These are phyloP conservation scores for Globisporangium polare DNA, from an alignment of 352 stramenopile genomes.

Conservation along the genomic window DNA sequence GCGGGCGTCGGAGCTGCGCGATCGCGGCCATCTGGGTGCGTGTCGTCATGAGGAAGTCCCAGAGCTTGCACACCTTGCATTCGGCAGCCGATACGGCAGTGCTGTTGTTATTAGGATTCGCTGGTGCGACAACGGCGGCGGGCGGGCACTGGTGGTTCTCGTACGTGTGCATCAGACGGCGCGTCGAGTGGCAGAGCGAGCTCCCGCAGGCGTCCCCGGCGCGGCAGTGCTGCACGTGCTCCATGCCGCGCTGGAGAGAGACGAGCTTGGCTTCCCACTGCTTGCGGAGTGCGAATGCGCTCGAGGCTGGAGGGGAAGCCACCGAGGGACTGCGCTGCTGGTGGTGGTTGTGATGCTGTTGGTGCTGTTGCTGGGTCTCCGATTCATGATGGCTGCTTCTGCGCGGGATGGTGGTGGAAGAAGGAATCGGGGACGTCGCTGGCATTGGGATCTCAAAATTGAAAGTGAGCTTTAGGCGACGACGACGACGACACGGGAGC, in stretches of 20 bases:
- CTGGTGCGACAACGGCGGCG: neutral
- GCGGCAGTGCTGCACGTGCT: slow-evolving; percentile 56
- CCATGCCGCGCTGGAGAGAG: slow-evolving; percentile 61
- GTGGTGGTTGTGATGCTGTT: neutral
- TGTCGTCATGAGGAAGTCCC: slow-evolving; percentile 48
- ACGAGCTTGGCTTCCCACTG: slow-evolving; percentile 59
- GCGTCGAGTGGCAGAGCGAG: slow-evolving; percentile 69
- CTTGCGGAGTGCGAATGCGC: slow-evolving; percentile 36
- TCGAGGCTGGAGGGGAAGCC: neutral
- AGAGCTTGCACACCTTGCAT: slow-evolving; percentile 80
- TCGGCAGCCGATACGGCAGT: slow-evolving; percentile 17
- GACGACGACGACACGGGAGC: neutral
- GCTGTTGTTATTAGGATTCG: neutral
- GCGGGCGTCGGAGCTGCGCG: slow-evolving; percentile 13
- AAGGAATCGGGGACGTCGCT: slow-evolving; percentile 11
- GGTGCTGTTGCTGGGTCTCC: slow-evolving; percentile 2
- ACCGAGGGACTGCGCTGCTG: neutral
- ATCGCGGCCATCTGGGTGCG: slow-evolving; percentile 18
- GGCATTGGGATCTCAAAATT: slow-evolving; percentile 14
- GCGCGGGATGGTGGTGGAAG: neutral
- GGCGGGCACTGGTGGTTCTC: slow-evolving; percentile 50
- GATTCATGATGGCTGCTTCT: slow-evolving; percentile 2
- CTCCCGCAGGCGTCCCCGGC: slow-evolving; percentile 52
- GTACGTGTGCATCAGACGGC: slow-evolving; percentile 61
- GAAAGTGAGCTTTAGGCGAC: slow-evolving; percentile 1